Conservation (phyloP, 2,329 filamentous ascomycete genomes). For the Fusarium austroafricanum region DNA sequence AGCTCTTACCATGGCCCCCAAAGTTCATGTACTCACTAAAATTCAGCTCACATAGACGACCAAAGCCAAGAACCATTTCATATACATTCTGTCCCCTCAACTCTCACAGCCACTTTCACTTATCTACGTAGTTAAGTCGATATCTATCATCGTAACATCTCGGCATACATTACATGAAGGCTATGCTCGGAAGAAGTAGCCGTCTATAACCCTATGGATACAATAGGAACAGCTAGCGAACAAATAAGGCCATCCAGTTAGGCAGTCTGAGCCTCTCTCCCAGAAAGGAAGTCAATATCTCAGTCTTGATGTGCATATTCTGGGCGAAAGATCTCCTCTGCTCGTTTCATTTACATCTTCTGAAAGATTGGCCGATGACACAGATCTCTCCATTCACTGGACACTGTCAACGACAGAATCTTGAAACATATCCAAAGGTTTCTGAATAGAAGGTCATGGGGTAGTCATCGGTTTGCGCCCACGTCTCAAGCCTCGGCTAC, state of each 20-base stretch:
- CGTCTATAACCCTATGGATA: background rate
- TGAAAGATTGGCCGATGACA: too few species aligned
- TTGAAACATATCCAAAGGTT: background rate
- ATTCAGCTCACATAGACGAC: too few species aligned
- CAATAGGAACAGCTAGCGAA: background rate
- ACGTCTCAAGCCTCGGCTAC: background rate
- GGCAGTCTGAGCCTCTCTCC: too few species aligned
- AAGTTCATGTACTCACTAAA: background rate
- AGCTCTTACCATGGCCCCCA: background rate
- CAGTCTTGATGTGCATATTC: background rate
- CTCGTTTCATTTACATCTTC: background rate
- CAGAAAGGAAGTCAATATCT: background rate
- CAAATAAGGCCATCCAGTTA: background rate
- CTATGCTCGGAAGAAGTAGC: background rate
- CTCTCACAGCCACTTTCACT: background rate
- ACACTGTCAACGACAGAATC: too few species aligned
- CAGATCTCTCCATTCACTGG: too few species aligned
- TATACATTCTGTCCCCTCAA: background rate
- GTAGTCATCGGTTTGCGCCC: background rate
- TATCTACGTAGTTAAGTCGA: background rate
- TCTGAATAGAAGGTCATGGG: background rate
- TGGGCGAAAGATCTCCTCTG: background rate
- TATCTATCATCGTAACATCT: background rate
- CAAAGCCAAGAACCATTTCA: background rate
- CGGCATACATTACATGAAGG: background rate